A percentile compares a stretch with the other conserved stretches of the same genome.
These are phyloP conservation scores for Ganoderma resinaceum DNA, from an alignment of 1,284 basidiomycete genomes.

Conservation along the genomic window DNA sequence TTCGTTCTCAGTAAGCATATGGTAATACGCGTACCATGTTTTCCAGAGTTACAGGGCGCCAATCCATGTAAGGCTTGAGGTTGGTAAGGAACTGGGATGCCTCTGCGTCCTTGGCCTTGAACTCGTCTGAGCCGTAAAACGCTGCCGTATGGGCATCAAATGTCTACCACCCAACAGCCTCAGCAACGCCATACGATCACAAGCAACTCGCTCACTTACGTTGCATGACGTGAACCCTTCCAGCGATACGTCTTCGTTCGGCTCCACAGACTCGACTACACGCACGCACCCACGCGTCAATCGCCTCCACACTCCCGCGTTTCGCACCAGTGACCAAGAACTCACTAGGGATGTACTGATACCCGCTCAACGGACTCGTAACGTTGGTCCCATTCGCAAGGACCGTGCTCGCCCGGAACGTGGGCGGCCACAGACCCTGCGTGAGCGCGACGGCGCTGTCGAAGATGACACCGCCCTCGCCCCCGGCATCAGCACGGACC, in stretches of 20 bases:
- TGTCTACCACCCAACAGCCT: constrained; percentile 31
- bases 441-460: constrained; percentile 54
- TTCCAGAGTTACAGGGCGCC: constrained; percentile 47
- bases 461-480: constrained; percentile 58
- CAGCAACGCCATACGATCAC: background rate
- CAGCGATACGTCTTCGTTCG: constrained; percentile 48
- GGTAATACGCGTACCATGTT: constrained; percentile 46
- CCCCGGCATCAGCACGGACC: constrained; percentile 54
- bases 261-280: constrained; percentile 53
- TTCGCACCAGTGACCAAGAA: background rate
- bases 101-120: constrained; percentile 44
- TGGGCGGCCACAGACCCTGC: constrained; percentile 56
- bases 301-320: background rate
- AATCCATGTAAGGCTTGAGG: constrained; percentile 49
- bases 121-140: constrained; percentile 45
- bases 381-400: constrained; percentile 58
- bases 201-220: constrained; percentile 33
- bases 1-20: background rate
- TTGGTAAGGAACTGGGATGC: constrained; percentile 48
- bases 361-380: constrained; percentile 56
- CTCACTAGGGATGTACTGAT: constrained; percentile 71
- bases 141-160: constrained; percentile 37
- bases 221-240: constrained; percentile 56
- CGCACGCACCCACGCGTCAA: background rate
- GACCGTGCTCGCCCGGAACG: constrained; percentile 40